Base-by-base conservation (phyloP, 108 stramenopile genomes). In the Nannochloropsis salina region DNA sequence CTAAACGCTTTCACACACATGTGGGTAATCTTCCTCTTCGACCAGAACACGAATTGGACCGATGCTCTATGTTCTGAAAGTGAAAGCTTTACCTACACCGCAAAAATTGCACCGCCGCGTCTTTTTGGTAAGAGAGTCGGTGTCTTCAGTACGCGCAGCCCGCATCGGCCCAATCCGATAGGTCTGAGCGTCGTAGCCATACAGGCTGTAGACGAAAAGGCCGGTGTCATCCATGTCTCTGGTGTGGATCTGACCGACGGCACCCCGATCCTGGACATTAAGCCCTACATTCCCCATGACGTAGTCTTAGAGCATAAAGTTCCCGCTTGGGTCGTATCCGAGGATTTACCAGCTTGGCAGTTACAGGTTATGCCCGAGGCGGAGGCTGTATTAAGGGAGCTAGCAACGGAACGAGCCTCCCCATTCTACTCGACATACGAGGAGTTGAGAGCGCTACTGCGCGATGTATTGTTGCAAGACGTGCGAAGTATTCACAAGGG, bases 1-100 rank as follows among this genome's bases (percentile, higher is more conserved):
- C 91, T 98, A 45, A 90, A 94, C 12, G 82, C 90, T 22, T 97
- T 95, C 83, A 92, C 90, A 81, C 97, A 99, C 89, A 86, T 94
- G 8, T 98, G 97, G 97, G 91, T 98, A 6, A 83, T 99, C 40
- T 99, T 97, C 89, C 90, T 90, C 20, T 99, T 99, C 89, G 96
- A 99, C 89, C 95, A 94, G 84, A 99, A 99, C 87, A 99, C 97
- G 6, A 94, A 95, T 80, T 86, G 86, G 83, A 86, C 41, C 3
- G 85, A 86, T 43, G 85, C 44, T 44, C 43, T 84, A n/a, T 79
- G 86, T 21, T 42, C 61, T 41, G 86, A 86, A n/a, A 86, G 86
- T 61, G 47, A 82, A 51, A 43, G 86, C 31, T 82, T 82, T 43
- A 88, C 88, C 31, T 88, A 84, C 45, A 84, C 88, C 9, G 88